Percentiles rank a stretch among this genome's conserved stretches.
These are phyloP conservation scores for Kalmusia sp. DNA, from an alignment of 2,329 filamentous ascomycete genomes.

Conservation along the genomic window DNA sequence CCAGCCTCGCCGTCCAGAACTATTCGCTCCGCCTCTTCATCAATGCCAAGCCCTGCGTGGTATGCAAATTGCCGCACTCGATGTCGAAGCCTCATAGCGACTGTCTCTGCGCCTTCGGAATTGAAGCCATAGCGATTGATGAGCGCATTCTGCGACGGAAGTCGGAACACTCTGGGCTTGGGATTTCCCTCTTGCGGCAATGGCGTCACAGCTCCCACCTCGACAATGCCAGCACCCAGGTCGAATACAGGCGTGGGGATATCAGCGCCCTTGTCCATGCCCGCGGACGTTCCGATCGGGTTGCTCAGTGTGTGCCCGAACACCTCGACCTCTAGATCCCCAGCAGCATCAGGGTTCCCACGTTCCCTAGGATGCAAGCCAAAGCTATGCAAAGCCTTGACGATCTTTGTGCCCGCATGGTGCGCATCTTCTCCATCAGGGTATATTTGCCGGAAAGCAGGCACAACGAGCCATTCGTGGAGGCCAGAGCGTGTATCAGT, in stretches of 20 bases:
- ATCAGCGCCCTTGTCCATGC: constrained; percentile 92
- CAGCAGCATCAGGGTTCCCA: constrained; percentile 61
- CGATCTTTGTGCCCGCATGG: constrained; percentile 72
- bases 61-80: constrained; percentile 80
- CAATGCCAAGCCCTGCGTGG: constrained; percentile 68
- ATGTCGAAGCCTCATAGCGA: constrained; percentile 79
- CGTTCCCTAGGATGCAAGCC: constrained; percentile 85
- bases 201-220: constrained; percentile 90
- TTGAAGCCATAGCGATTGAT: constrained; percentile 98
- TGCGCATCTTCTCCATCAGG: constrained; percentile 92
- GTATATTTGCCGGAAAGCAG: constrained; percentile 68
- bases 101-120: constrained; percentile 84
- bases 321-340: constrained; percentile 67
- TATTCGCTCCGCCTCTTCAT: constrained; percentile 68
- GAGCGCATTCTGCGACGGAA: constrained; percentile 82
- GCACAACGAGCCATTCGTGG: constrained; percentile 63
- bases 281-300: constrained; percentile 92
- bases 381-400: constrained; percentile 76
- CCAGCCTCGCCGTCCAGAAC: constrained; percentile 78
- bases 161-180: constrained; percentile 84
- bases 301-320: constrained; percentile 82
- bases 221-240: constrained; percentile 84
- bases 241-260: constrained; percentile 85
- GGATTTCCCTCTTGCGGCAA: constrained; percentile 88
- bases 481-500: constrained; percentile 62